These are phyloP conservation scores for Euphorbia schlechtendalii DNA, from an alignment of 441 rosid species.

Conservation along the genomic window DNA sequence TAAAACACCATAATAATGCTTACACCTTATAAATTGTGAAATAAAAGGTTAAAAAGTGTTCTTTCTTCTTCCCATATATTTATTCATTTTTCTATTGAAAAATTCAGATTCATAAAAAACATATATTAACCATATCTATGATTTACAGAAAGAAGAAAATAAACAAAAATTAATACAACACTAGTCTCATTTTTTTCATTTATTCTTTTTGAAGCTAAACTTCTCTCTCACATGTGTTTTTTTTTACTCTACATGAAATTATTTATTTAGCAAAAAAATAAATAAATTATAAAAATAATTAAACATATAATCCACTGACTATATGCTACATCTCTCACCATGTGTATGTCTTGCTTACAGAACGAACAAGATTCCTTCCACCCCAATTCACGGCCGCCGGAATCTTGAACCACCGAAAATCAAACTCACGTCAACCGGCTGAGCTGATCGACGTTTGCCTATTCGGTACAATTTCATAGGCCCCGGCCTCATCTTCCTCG, in stretches of 20 bases:
- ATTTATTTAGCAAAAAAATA: conserved; percentile 39
- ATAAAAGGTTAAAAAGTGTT: background rate
- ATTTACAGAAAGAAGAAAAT: conserved; percentile 25
- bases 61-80: background rate
- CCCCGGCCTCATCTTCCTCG: conserved; percentile 47
- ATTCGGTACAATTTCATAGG: conserved; percentile 55
- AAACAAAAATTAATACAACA: conserved; percentile 21
- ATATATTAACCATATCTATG: conserved; percentile 21
- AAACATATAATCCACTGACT: conserved; percentile 34
- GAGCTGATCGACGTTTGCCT: conserved; percentile 37
- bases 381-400: conserved; percentile 21
- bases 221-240: conserved; percentile 6
- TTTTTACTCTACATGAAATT: conserved; percentile 14
- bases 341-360: conserved; percentile 19
- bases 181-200: conserved; percentile 19
- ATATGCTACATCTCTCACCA: conserved; percentile 24
- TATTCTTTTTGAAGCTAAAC: conserved; percentile 20
- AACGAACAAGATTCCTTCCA: conserved; percentile 16
- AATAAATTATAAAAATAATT: conserved; percentile 34
- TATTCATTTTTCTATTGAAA: background rate
- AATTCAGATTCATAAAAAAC: background rate
- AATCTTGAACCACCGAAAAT: conserved; percentile 6
- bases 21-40: too few relatives aligned
- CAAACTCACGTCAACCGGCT: conserved; percentile 16
- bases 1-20: too few relatives aligned